These are phyloP conservation scores for Styphnolobium japonicum DNA, from an alignment of 306 rosid genomes.

Conservation along the genomic window DNA sequence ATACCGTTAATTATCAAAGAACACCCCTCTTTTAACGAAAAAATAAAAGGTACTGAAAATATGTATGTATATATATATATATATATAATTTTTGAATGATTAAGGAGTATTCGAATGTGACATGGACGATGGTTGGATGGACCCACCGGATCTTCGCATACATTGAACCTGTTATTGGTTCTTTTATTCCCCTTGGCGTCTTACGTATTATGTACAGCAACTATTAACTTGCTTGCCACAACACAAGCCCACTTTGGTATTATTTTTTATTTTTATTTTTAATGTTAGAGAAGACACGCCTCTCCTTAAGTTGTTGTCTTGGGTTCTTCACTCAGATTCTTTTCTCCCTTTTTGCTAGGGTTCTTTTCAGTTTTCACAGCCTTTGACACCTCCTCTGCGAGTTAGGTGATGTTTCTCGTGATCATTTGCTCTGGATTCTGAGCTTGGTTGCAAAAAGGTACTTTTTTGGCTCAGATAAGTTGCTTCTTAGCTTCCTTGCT, in stretches of 20 bases:
- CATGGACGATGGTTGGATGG: constrained; percentile 5
- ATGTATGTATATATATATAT: no score
- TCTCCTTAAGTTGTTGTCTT: no score
- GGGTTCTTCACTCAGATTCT: background rate
- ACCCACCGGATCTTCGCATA: constrained; percentile 29
- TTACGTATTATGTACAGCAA: background rate
- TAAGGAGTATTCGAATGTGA: no score
- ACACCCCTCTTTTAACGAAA: no score
- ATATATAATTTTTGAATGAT: no score
- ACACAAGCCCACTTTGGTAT: background rate
- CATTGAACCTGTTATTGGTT: constrained; percentile 34
- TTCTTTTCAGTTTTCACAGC: constrained; percentile 17
- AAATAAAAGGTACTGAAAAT: no score
- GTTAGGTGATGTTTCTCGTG: constrained; percentile 28
- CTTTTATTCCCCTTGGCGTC: background rate
- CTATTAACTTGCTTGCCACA: background rate
- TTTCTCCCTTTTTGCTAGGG: background rate
- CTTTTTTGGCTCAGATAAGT: constrained; percentile 49
- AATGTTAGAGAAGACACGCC: no score
- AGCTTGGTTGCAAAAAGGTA: constrained; percentile 19
- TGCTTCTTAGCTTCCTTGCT: constrained; percentile 23
- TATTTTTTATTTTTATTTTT: background rate
- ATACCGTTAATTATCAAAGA: no score
- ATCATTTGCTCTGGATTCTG: constrained; percentile 35
- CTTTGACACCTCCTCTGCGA: background rate